Evolutionary conservation across 176 grass and related monocot genomes (phyloP).

Genomic region (Raddia guianensis): DNA sequence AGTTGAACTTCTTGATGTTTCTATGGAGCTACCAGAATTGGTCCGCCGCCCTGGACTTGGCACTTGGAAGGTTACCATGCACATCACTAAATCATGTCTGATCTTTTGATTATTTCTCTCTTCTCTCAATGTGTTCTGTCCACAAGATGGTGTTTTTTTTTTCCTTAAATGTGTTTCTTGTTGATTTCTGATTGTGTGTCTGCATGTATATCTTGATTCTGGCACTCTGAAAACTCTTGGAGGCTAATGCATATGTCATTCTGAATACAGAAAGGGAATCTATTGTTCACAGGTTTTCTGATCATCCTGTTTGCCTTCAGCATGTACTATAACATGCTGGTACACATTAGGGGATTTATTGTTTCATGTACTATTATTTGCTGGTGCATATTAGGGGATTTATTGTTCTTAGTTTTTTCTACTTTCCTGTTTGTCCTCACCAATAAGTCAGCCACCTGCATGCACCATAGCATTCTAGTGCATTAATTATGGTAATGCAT

Average conservation of each 20-base stretch:
- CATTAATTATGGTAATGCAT: background rate
- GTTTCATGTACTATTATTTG: background rate
- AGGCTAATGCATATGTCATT: background rate
- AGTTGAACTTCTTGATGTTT: constrained; percentile 90
- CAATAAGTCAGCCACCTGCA: background rate
- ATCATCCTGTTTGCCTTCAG: background rate
- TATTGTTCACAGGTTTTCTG: background rate
- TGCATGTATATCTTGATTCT: background rate
- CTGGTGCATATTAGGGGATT: background rate
- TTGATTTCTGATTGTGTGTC: background rate
- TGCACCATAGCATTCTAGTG: constrained; percentile 1
- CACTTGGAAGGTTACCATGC: constrained; percentile 84
- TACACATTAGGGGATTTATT: background rate
- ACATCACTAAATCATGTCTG: constrained; percentile 15
- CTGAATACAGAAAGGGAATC: background rate
- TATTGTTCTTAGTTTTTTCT: background rate
- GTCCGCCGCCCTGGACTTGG: constrained; percentile 67
- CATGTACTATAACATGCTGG: background rate
- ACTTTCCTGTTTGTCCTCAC: background rate
- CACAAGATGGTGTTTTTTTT: background rate
- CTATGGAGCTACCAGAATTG: constrained; percentile 69
- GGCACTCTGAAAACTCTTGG: background rate
- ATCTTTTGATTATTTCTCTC: constrained; percentile 13
- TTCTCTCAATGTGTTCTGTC: background rate
- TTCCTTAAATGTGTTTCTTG: background rate